A percentile compares a stretch with the other conserved stretches of the same genome.
Conservation (phyloP, 805 yeast genomes). For the Candida coquimbonensis region DNA sequence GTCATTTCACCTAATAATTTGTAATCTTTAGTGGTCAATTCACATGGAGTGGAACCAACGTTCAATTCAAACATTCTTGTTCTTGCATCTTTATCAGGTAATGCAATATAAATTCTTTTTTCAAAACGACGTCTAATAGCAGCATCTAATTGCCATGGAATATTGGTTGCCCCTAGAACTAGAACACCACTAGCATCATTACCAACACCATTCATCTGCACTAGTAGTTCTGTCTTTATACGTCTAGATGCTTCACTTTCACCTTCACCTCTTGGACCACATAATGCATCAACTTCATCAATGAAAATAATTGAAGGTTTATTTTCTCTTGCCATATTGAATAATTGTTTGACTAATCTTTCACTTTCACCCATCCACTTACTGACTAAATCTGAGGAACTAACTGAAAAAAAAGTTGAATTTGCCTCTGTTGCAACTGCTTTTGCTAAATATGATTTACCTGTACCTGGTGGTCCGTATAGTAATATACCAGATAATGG, state of each 20-base stretch:
- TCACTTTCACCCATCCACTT: constrained; percentile 99
- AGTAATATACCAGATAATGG: constrained; percentile 87
- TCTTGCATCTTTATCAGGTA: constrained; percentile 92
- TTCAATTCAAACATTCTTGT: constrained; percentile 90
- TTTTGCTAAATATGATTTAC: constrained; percentile 93
- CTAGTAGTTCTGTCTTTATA: constrained; percentile 90
- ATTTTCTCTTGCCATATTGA: constrained; percentile 92
- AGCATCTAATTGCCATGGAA: constrained; percentile 98
- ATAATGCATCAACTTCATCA: constrained; percentile 95
- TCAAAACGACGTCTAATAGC: constrained; percentile 97
- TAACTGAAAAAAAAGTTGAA: constrained; percentile 91
- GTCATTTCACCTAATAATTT: constrained; percentile 84
- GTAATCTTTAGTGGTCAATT: constrained; percentile 64
- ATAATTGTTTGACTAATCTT: constrained; percentile 89
- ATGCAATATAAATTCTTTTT: constrained; percentile 86
- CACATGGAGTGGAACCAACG: constrained; percentile 85
- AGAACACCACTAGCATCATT: constrained; percentile 88
- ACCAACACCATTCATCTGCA: constrained; percentile 99
- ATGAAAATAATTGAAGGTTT: constrained; percentile 94
- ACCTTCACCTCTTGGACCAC: constrained; percentile 98
- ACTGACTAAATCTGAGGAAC: constrained; percentile 92
- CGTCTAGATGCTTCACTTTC: constrained; percentile 95
- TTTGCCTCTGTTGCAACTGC: constrained; percentile 99
- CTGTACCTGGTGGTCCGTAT: constrained; percentile 96
- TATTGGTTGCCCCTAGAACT: constrained; percentile 95